Evolutionary conservation across 495 filamentous ascomycete genomes (phyloP).

Genomic region (Aspergillus hancockii): DNA sequence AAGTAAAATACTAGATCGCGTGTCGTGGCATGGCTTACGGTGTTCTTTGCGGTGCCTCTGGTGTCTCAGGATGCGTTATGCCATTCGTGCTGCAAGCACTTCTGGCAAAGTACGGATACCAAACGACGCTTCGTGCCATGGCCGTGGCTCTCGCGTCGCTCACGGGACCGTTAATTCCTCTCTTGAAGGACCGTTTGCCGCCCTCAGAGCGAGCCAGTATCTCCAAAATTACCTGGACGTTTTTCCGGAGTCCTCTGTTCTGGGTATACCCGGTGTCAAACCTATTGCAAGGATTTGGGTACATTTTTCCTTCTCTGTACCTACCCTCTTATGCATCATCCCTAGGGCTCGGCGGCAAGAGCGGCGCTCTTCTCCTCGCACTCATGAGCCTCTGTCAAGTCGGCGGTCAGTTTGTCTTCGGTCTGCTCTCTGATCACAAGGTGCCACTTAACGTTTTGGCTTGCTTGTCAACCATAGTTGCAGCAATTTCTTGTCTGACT

Average conservation of each 20-base stretch:
- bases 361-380: constrained; percentile 6
- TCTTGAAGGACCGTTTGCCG: constrained; percentile 11
- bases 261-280: constrained; percentile 9
- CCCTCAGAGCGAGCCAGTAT: background rate
- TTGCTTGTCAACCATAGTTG: background rate
- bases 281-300: constrained; percentile 7
- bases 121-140: constrained; percentile 6
- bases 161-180: constrained; percentile 4
- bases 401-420: constrained; percentile 7
- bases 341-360: background rate
- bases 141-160: constrained; percentile 4
- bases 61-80: constrained; percentile 3
- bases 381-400: constrained; percentile 11
- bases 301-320: constrained; percentile 5
- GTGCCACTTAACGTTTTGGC: background rate
- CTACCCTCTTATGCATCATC: constrained; percentile 6
- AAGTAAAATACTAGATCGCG: constrained; percentile 9
- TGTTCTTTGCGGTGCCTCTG: background rate
- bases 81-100: constrained; percentile 9
- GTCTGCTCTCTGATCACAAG: constrained; percentile 5
- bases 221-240: background rate
- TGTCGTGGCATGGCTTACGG: constrained; percentile 10
- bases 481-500: background rate
- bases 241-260: constrained; percentile 4
- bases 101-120: constrained; percentile 2